Conservation (phyloP, 1,139 yeast genomes). For the Hemisphaericaspora xylofermentans region DNA sequence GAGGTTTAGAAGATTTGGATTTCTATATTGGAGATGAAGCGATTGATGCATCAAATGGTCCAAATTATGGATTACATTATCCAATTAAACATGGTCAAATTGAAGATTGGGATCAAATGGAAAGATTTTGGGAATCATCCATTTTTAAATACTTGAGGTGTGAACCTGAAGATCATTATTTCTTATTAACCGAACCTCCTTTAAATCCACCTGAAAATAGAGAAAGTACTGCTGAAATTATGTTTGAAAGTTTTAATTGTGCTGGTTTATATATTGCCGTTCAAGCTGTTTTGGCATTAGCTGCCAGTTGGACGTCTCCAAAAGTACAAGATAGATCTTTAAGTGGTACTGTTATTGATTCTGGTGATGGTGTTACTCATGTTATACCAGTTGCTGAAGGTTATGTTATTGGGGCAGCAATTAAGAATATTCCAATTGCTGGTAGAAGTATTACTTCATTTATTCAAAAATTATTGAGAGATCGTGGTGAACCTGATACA, state of each 20-base stretch:
- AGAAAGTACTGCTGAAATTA: slow-evolving; percentile 96
- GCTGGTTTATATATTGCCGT: slow-evolving; percentile 98
- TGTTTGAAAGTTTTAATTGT: slow-evolving; percentile 98
- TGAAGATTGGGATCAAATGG: slow-evolving; percentile 99
- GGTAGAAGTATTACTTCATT: slow-evolving; percentile 96
- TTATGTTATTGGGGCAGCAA: slow-evolving; percentile 95
- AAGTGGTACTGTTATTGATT: slow-evolving; percentile 97
- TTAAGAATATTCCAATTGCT: slow-evolving; percentile 95
- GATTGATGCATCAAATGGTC: slow-evolving; percentile 81
- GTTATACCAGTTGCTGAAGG: slow-evolving; percentile 99
- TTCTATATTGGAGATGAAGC: slow-evolving; percentile 97
- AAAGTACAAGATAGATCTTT: slow-evolving; percentile 92
- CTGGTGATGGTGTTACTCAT: slow-evolving; percentile 98
- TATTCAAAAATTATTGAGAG: slow-evolving; percentile 90
- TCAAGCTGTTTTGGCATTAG: slow-evolving; percentile 96
- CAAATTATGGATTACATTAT: slow-evolving; percentile 82
- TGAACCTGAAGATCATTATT: slow-evolving; percentile 98
- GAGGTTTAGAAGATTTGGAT: slow-evolving; percentile 94
- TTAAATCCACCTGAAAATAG: slow-evolving; percentile 98
- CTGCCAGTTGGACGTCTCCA: slow-evolving; percentile 98
- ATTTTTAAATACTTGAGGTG: slow-evolving; percentile 94
- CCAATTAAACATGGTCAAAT: slow-evolving; percentile 98
- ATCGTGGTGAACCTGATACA: slow-evolving; percentile 94
- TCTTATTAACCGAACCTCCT: slow-evolving; percentile 95
- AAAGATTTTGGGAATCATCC: slow-evolving; percentile 96